Base-by-base conservation (phyloP, 495 filamentous ascomycete genomes). In the Tuber calosporum region DNA sequence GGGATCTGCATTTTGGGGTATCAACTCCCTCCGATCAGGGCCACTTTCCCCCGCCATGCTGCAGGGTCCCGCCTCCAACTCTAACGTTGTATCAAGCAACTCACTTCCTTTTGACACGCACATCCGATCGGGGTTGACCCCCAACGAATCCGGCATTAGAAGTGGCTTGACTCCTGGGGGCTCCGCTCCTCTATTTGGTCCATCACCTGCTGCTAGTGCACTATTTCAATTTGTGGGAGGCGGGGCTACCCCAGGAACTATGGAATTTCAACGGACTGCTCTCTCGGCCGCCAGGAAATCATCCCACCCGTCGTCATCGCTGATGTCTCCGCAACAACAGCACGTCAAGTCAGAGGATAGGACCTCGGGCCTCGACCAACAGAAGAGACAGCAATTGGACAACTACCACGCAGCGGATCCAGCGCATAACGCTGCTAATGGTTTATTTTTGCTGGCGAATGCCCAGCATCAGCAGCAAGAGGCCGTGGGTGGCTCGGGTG, bases 31-130 rank as follows among this genome's bases (percentile, higher is more conserved):
- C 77, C 89, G 95, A 69, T 93, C 93, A 69, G 95, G 95, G 75
- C 95, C 96, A 37, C 83, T 99, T 79, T 98, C 95, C 82, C 95
- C 95, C 84, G 95, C 95, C 72, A 99, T 99, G 95, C 89, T 99
- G 34, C 91, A 93, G 67, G 95, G 93, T 43, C 95, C 92, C 30
- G 87, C 90, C 67, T 86, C 86, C 84, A 84, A 90, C 84, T 86
- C 91, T 77, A 88, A 90, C 74, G 93, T 96, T 82, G 93, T 92
- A 11, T 71, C 76, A 66, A 76, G 72, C 26, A 71, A 73, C 15
- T 43, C 77, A 74, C 68, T 81, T 53, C 77, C 77, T 81, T 92
- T 92, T 77, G 89, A 91, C 73, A 89, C 90, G 79, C 91, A 94
- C 81, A 88, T 96, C 72, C 86, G 92, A 75, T 89, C 91, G 69